phyloP scores from a whole-genome alignment of 805 yeast genomes.

The Ogataea minuta region DNA sequence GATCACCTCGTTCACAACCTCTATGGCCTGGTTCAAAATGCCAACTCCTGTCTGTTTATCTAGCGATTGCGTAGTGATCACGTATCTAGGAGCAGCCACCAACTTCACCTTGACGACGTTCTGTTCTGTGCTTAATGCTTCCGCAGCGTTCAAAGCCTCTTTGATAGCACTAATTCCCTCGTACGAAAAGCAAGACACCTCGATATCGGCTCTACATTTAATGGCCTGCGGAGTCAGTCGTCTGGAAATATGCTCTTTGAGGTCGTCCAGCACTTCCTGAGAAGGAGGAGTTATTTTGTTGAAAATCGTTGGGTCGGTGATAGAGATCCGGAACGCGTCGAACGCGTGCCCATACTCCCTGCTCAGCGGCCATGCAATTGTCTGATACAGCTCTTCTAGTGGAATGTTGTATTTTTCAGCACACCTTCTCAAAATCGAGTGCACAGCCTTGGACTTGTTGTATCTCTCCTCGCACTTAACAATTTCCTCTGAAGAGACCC shows the following conservation, averaged over 20 bases:
- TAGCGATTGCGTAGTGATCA: conserved; percentile 85
- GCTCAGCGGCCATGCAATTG: conserved; percentile 97
- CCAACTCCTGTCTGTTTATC: conserved; percentile 90
- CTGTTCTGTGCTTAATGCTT: conserved; percentile 74
- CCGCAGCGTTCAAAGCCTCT: conserved; percentile 83
- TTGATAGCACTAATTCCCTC: conserved; percentile 98
- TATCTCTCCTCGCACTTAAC: conserved; percentile 96
- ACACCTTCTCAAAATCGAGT: conserved; percentile 96
- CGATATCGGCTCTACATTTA: conserved; percentile 97
- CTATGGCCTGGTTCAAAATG: conserved; percentile 74
- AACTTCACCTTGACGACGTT: conserved; percentile 90
- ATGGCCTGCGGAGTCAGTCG: conserved; percentile 98
- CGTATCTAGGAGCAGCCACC: conserved; percentile 97
- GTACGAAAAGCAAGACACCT: conserved; percentile 94
- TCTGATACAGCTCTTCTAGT: conserved; percentile 79
- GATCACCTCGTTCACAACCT: conserved; percentile 67
- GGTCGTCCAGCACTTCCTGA: conserved; percentile 73
- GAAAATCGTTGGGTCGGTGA: conserved; percentile 86
- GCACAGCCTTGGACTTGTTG: conserved; percentile 95
- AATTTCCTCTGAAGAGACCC: conserved; percentile 97
- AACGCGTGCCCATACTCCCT: conserved; percentile 95
- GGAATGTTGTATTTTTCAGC: conserved; percentile 93
- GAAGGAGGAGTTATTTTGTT: conserved; percentile 74
- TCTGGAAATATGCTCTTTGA: conserved; percentile 82
- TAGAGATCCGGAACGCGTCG: conserved; percentile 95